Conservation (phyloP, 192 early-diverging fungal genomes). For the Podila epigama region DNA sequence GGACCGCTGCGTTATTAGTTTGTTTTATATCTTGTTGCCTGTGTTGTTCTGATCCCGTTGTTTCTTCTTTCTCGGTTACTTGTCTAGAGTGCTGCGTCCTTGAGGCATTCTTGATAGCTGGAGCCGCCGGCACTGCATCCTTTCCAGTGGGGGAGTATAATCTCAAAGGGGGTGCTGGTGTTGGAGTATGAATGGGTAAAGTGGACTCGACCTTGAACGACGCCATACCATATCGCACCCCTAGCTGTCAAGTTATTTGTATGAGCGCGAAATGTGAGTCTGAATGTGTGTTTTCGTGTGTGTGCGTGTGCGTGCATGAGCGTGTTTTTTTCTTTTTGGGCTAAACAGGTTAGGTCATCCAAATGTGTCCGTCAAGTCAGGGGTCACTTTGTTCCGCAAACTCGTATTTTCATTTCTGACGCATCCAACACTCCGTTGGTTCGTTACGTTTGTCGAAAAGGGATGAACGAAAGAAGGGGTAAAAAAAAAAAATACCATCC, state of each 20-base stretch:
- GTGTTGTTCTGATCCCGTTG: not conserved
- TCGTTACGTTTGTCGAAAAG: no score
- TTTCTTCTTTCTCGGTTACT: not conserved
- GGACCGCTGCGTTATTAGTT: not conserved
- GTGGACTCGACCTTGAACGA: conserved; percentile 15
- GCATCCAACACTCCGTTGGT: no score
- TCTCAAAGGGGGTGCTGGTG: conserved; percentile 25
- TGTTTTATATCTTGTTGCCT: not conserved
- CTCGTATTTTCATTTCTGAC: no score
- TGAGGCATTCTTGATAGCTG: conserved; percentile 5
- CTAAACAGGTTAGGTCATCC: no score
- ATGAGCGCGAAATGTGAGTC: not conserved
- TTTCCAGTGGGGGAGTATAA: conserved; percentile 8
- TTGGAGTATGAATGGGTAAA: conserved; percentile 31
- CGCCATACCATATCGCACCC: conserved; percentile 13
- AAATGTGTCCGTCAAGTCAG: no score
- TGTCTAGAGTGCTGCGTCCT: not conserved
- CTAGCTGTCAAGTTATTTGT: conserved; percentile 8
- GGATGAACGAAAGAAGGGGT: no score
- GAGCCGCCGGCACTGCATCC: not conserved
- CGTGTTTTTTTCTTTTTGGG: not conserved
- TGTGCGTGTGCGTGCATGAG: not conserved
- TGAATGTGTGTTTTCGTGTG: not conserved
- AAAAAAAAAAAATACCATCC: no score
- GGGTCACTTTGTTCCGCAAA: no score